A percentile compares a stretch with the other conserved stretches of the same genome.
phyloP scores from a whole-genome alignment of 2,329 filamentous ascomycete genomes.

The Monosporascus ibericus region DNA sequence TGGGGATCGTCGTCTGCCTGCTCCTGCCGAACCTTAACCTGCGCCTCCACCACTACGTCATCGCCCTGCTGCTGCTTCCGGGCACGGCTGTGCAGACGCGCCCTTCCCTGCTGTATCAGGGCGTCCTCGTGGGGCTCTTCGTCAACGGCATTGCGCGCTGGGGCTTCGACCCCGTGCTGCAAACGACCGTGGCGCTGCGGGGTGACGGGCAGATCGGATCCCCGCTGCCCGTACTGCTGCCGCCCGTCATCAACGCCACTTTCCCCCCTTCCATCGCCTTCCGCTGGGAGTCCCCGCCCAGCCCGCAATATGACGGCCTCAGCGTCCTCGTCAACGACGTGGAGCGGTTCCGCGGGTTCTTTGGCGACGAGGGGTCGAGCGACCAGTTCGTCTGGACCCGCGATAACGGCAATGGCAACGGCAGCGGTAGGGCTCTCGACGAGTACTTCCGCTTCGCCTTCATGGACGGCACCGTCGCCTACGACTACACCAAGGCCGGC shows the following conservation, averaged over 20 bases:
- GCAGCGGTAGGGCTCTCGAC: constrained; percentile 24
- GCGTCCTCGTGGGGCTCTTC: constrained; percentile 82
- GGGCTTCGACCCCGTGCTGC: constrained; percentile 85
- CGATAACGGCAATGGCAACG: constrained; percentile 25
- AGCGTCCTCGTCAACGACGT: constrained; percentile 82
- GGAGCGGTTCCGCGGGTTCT: constrained; percentile 70
- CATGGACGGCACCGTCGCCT: constrained; percentile 57
- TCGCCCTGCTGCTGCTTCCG: constrained; percentile 78
- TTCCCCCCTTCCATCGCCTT: constrained; percentile 60
- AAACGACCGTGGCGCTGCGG: constrained; percentile 69
- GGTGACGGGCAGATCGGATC: constrained; percentile 61
- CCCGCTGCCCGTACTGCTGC: constrained; percentile 48
- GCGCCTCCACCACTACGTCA: constrained; percentile 87
- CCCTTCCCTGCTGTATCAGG: constrained; percentile 79
- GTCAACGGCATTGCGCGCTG: constrained; percentile 90
- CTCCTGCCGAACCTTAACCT: constrained; percentile 71
- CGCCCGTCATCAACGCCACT: constrained; percentile 40
- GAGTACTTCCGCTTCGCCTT: constrained; percentile 78
- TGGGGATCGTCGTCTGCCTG: constrained; percentile 63
- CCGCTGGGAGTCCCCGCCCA: constrained; percentile 41
- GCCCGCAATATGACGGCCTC: constrained; percentile 62
- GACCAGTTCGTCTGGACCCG: constrained; percentile 55
- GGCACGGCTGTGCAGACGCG: constrained; percentile 87
- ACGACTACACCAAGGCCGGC: constrained; percentile 72
- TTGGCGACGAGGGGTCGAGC: constrained; percentile 45